A percentile compares a stretch with the other conserved stretches of the same genome.
phyloP scores from a whole-genome alignment of 2,329 filamentous ascomycete species.

The Xylariaceae sp. region DNA sequence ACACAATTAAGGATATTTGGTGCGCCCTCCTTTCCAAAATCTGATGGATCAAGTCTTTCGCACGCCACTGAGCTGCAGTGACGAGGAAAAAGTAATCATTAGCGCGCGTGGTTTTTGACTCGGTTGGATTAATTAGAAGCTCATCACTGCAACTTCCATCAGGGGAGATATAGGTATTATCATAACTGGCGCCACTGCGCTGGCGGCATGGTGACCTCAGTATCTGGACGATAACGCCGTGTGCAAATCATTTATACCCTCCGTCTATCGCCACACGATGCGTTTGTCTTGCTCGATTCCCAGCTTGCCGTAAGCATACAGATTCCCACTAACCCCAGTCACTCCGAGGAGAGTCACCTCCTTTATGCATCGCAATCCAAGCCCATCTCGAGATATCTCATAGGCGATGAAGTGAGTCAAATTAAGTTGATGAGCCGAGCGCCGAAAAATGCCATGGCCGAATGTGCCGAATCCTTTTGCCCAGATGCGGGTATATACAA shows the following conservation, averaged over 20 bases:
- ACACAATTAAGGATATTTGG: too few relatives aligned
- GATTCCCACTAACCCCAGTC: constrained; percentile 4
- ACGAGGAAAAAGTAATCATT: too few relatives aligned
- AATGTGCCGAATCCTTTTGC: constrained; percentile 25
- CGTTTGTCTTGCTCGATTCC: constrained; percentile 2
- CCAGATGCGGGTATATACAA: constrained; percentile 30
- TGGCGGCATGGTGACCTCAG: too few relatives aligned
- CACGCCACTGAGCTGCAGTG: too few relatives aligned
- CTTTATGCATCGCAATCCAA: not conserved
- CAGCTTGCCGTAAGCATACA: constrained; percentile 2
- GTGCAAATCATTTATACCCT: constrained; percentile 3
- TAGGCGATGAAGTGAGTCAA: constrained; percentile 7
- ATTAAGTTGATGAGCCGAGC: constrained; percentile 19
- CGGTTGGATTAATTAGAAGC: too few relatives aligned
- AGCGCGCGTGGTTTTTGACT: too few relatives aligned
- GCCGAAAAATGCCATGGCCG: constrained; percentile 27
- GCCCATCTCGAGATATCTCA: not conserved
- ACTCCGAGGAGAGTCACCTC: constrained; percentile 8
- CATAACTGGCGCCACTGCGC: too few relatives aligned
- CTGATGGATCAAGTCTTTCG: too few relatives aligned
- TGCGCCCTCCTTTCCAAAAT: too few relatives aligned
- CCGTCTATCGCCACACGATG: constrained; percentile 15
- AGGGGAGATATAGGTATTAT: too few relatives aligned
- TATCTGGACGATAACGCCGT: too few relatives aligned
- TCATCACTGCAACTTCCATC: too few relatives aligned